Conservation (phyloP, 805 yeast genomes). For the Myxozyma nipponensis region DNA sequence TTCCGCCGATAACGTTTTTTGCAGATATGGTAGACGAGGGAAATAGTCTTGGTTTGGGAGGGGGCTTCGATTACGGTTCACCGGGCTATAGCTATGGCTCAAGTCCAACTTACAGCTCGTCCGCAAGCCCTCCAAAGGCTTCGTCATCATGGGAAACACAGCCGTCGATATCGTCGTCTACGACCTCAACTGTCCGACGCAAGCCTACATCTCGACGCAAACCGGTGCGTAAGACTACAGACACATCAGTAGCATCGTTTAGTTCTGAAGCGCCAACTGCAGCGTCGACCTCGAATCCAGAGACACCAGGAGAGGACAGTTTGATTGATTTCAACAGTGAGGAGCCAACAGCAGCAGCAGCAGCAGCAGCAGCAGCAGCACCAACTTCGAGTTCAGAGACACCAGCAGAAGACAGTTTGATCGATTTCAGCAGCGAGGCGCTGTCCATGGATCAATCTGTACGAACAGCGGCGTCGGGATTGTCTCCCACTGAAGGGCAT, state of each 20-base stretch:
- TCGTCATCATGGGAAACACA: background rate
- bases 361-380: background rate
- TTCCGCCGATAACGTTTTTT: constrained; percentile 10
- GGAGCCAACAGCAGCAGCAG: background rate
- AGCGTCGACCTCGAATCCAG: background rate
- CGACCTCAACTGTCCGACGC: background rate
- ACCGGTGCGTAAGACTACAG: background rate
- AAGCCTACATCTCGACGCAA: background rate
- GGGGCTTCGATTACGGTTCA: background rate
- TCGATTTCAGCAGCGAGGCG: background rate
- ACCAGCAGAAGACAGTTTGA: background rate
- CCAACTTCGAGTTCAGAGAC: background rate
- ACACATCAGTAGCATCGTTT: background rate
- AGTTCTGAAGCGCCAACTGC: background rate
- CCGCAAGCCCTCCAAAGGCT: background rate
- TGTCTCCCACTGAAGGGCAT: no score
- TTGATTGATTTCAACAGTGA: background rate
- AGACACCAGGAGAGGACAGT: background rate
- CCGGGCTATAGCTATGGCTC: background rate
- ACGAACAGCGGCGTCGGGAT: no score
- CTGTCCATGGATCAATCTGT: no score
- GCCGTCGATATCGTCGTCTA: background rate
- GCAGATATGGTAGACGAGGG: constrained; percentile 26
- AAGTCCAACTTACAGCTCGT: background rate
- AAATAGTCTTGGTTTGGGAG: constrained; percentile 22